Percentiles rank a stretch among this genome's conserved stretches.
Evolutionary conservation across 352 stramenopile species (phyloP).

Genomic region (Phytophthora cactorum): DNA sequence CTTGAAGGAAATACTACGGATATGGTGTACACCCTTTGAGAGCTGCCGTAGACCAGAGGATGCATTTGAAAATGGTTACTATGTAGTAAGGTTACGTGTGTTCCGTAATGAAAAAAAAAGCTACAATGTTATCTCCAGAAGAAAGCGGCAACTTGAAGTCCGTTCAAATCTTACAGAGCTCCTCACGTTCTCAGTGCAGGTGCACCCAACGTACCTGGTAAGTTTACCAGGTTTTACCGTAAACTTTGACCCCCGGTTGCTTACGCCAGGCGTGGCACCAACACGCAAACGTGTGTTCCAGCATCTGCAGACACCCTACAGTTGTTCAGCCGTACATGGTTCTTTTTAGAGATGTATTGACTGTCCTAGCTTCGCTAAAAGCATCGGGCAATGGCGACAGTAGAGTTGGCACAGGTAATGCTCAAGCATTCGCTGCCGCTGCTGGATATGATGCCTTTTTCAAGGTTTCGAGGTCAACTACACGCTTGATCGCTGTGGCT

Average conservation of each 20-base stretch:
- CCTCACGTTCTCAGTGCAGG: too few relatives aligned
- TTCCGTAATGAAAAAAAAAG: too few relatives aligned
- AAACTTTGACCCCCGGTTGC: too few relatives aligned
- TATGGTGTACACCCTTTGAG: too few relatives aligned
- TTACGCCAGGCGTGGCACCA: background rate
- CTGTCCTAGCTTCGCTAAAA: background rate
- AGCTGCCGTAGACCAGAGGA: too few relatives aligned
- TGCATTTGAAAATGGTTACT: too few relatives aligned
- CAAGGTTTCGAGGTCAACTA: background rate
- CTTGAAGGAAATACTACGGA: background rate
- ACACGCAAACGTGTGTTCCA: background rate
- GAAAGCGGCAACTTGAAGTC: too few relatives aligned
- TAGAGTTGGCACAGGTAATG: background rate
- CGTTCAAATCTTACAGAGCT: too few relatives aligned
- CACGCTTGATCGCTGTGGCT: background rate
- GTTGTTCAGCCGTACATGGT: background rate
- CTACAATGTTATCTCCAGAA: too few relatives aligned
- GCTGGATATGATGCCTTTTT: background rate
- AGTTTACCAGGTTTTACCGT: too few relatives aligned
- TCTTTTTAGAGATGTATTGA: background rate
- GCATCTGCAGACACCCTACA: slow-evolving; percentile 3
- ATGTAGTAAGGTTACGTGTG: too few relatives aligned
- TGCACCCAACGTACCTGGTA: too few relatives aligned
- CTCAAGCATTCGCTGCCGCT: slow-evolving; percentile 1
- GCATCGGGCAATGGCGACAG: background rate